Conservation (phyloP, 139 green algal species). For the Chara braunii region DNA sequence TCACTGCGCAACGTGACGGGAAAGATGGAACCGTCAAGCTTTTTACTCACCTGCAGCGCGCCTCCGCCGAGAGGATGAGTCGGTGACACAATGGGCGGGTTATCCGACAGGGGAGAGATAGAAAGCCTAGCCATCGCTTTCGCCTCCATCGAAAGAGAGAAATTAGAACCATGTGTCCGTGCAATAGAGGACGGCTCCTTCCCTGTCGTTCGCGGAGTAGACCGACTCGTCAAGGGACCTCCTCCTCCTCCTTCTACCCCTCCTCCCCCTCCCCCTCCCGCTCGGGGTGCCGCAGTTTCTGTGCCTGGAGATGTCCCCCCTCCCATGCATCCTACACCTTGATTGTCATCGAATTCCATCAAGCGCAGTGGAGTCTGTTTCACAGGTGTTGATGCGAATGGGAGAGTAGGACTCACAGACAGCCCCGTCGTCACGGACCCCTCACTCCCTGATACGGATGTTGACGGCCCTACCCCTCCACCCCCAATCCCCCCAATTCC, state of each 20-base stretch:
- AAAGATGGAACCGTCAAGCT: no score
- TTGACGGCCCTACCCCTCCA: neutral
- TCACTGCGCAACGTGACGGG: no score
- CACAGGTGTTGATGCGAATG: neutral
- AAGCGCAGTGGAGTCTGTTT: neutral
- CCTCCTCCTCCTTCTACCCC: neutral
- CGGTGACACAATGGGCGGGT: conserved; percentile 6
- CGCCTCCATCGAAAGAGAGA: conserved; percentile 3
- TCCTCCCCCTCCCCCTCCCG: neutral
- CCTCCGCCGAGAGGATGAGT: conserved; percentile 13
- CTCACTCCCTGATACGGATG: neutral
- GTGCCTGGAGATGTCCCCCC: neutral
- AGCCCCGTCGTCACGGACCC: neutral
- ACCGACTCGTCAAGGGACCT: neutral
- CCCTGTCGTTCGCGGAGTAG: conserved; percentile 13
- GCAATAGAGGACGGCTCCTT: neutral
- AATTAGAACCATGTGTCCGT: neutral
- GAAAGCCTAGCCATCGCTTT: neutral
- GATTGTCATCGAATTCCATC: neutral
- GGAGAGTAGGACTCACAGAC: neutral
- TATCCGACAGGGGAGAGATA: conserved; percentile 12
- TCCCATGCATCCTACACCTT: no score
- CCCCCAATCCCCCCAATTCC: neutral
- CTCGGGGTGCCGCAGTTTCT: neutral
- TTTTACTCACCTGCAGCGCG: no score